Conservation (phyloP, 2,329 filamentous ascomycete genomes). For the Aulographum hederae region DNA sequence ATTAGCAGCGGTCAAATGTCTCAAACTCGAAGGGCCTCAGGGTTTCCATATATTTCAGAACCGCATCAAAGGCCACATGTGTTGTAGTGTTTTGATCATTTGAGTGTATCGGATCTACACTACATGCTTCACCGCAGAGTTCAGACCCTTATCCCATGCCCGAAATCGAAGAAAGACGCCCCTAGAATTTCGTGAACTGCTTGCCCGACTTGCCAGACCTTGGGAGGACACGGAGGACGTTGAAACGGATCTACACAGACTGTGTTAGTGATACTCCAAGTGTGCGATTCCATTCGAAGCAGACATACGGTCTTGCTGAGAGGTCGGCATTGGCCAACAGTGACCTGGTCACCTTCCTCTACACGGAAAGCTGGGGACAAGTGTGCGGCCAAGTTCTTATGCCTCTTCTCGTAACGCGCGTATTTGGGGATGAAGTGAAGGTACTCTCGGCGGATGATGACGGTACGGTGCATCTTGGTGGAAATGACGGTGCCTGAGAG, state of each 20-base stretch:
- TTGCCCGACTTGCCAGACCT: conserved; percentile 95
- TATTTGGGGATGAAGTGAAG: conserved; percentile 99
- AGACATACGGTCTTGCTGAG: conserved; percentile 91
- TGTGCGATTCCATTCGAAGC: not conserved
- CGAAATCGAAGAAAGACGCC: too few relatives aligned
- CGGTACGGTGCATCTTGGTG: conserved; percentile 99
- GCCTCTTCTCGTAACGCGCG: conserved; percentile 99
- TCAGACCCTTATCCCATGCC: too few relatives aligned
- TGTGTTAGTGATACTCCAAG: not conserved
- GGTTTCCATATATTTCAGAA: too few relatives aligned
- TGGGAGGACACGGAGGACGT: conserved; percentile 96
- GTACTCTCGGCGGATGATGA: conserved; percentile 99
- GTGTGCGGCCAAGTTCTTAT: conserved; percentile 99
- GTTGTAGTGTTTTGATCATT: too few relatives aligned
- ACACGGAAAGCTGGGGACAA: conserved; percentile 99
- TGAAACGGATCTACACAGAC: conserved; percentile 71
- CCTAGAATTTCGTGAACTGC: conserved; percentile 95
- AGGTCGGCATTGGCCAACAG: conserved; percentile 97
- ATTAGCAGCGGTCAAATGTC: too few relatives aligned
- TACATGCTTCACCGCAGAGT: too few relatives aligned
- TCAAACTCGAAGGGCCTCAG: too few relatives aligned
- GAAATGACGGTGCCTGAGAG: conserved; percentile 97
- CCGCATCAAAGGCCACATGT: too few relatives aligned
- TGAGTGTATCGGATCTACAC: too few relatives aligned
- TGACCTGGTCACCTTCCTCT: conserved; percentile 97